Base-by-base conservation (phyloP, 257 asterid genomes). In the Solanum gracilifrons region DNA sequence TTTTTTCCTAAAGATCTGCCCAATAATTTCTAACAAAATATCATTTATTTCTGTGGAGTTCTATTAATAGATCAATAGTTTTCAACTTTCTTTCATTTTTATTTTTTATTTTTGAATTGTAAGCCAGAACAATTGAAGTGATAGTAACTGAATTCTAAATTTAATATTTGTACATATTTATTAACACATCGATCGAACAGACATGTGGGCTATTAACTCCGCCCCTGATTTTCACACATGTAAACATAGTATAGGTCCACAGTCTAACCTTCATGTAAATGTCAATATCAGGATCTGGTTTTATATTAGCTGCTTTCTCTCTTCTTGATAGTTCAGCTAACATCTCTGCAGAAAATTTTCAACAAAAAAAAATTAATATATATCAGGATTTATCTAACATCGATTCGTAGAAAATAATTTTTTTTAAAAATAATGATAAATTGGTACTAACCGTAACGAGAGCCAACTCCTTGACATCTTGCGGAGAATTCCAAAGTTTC, bases 391-490 rank as follows among this genome's bases (percentile, higher is more conserved):
- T 48, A 64, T 51, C 46, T 1, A 80, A 82, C 27, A 21, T 51
- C 29, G 35, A 16, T 6, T 21, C 12, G 13, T 29, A 66, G 20
- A 48, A 48, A 48, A 48, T 48, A 2, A 4, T 9, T 4, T 62
- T 62, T 62, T n/a, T 0, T 13, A 46, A 87, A 69, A 12, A 9
- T 32, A 69, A 9, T 4, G 25, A 6, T 55, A 21, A 11, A 2
- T 66, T 23, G 23, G 35, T 87, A 89, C 96, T 43, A 87, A 95
- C 98, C 97, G 64, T 93, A 93, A 46, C 95, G 93, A 15, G 94
- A 90, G 39, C 98, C 98, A 39, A 94, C 97, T 5, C 98, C 98
- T 82, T 95, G 97, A 82, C 97, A 94, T 86, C 95, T 90, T 11
- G 96, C 97, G 1, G 98, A 93, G 84, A 95, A 94, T 7, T 94